Percentiles rank a stretch among this genome's conserved stretches.
These are phyloP conservation scores for Diplodia corticola DNA, from an alignment of 2,329 filamentous ascomycete species.

Conservation along the genomic window DNA sequence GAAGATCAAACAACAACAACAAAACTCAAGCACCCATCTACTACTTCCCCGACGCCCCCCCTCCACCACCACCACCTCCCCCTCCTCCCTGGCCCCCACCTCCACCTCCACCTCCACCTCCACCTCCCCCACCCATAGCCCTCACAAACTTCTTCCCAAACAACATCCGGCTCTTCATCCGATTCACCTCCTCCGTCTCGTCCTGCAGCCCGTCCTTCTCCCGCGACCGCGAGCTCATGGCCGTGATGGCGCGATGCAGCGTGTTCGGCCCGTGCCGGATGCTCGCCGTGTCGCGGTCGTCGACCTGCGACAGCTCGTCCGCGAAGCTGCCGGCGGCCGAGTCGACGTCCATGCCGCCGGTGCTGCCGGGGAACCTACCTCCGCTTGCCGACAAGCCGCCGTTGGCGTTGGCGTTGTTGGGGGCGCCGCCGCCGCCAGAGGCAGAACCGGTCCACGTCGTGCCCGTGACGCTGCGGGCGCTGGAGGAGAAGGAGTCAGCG, in stretches of 20 bases:
- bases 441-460: conserved; percentile 14
- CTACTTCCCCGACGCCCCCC: background rate
- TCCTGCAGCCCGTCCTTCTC: conserved; percentile 9
- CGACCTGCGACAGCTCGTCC: conserved; percentile 30
- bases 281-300: conserved; percentile 25
- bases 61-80: no score
- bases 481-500: conserved; percentile 11
- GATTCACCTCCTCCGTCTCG: conserved; percentile 27
- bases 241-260: conserved; percentile 36
- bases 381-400: background rate
- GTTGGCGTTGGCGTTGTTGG: background rate
- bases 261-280: conserved; percentile 35
- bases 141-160: conserved; percentile 28
- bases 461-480: conserved; percentile 14
- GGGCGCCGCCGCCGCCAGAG: no score
- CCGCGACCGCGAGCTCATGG: conserved; percentile 28
- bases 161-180: conserved; percentile 27
- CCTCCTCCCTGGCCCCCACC: background rate
- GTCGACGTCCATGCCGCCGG: no score
- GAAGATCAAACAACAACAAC: background rate
- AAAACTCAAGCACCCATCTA: no score
- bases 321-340: conserved; percentile 29
- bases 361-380: no score
- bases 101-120: no score
- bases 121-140: background rate